Percentiles rank a stretch among this genome's conserved stretches.
Conservation (phyloP, 257 asterid species). For the Solanum clarkiae region DNA sequence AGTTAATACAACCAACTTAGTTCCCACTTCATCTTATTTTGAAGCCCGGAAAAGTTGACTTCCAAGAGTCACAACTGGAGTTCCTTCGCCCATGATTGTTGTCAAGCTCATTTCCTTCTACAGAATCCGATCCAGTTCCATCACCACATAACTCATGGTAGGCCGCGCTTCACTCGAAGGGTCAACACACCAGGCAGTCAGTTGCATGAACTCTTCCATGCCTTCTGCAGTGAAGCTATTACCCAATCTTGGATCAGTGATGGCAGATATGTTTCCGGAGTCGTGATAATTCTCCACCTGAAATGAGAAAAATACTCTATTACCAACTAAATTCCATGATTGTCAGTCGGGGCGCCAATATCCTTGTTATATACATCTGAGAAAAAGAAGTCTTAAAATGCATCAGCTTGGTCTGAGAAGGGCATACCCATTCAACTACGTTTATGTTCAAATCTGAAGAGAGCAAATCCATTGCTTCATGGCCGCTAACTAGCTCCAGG, state of each 20-base stretch:
- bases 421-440: conserved; percentile 67
- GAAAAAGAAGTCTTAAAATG: not conserved
- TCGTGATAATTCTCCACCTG: conserved; percentile 73
- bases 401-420: not conserved
- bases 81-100: conserved; percentile 87
- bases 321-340: not conserved
- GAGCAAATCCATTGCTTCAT: conserved; percentile 46
- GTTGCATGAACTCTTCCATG: conserved; percentile 66
- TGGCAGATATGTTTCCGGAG: conserved; percentile 32
- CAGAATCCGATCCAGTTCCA: conserved; percentile 70
- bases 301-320: not conserved
- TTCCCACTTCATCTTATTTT: conserved; percentile 11
- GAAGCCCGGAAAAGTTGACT: conserved; percentile 85
- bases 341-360: not conserved
- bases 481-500: conserved; percentile 79
- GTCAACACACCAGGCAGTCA: conserved; percentile 49
- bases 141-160: conserved; percentile 57
- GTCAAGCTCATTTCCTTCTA: conserved; percentile 90
- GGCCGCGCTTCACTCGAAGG: conserved; percentile 71
- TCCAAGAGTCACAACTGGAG: conserved; percentile 78
- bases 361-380: not conserved
- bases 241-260: conserved; percentile 61
- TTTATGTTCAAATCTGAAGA: conserved; percentile 41
- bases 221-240: conserved; percentile 74
- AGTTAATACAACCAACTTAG: not conserved